Evolutionary conservation across 495 filamentous ascomycete genomes (phyloP).

Genomic region (Talaromyces liani): DNA sequence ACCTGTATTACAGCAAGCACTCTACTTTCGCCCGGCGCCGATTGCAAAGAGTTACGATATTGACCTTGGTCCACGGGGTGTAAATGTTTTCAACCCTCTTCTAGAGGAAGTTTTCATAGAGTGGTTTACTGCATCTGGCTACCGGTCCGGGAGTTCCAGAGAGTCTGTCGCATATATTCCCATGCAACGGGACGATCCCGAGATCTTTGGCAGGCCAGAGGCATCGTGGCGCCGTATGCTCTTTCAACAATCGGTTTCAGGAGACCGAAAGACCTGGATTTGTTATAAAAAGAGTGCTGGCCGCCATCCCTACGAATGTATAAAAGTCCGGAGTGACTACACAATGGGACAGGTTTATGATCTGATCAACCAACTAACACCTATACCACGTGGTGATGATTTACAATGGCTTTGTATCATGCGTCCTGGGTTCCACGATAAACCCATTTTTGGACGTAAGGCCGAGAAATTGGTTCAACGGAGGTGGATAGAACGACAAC

Average conservation of each 20-base stretch:
- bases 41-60: background rate
- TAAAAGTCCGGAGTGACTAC: background rate
- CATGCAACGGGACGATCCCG: background rate
- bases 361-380: background rate
- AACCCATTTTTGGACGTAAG: background rate
- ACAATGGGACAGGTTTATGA: background rate
- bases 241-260: background rate
- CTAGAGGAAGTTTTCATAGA: background rate
- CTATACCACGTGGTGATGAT: background rate
- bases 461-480: background rate
- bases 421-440: background rate
- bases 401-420: background rate
- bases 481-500: background rate
- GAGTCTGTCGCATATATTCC: background rate
- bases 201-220: background rate
- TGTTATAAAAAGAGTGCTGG: background rate
- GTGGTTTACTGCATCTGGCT: background rate
- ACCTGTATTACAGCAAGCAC: background rate
- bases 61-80: background rate
- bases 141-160: background rate
- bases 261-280: background rate
- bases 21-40: background rate
- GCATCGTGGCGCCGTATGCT: background rate
- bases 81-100: background rate
- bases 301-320: background rate